A percentile compares a stretch with the other conserved stretches of the same genome.
Evolutionary conservation across 495 filamentous ascomycete genomes (phyloP).

Genomic region (Penicillium steckii): DNA sequence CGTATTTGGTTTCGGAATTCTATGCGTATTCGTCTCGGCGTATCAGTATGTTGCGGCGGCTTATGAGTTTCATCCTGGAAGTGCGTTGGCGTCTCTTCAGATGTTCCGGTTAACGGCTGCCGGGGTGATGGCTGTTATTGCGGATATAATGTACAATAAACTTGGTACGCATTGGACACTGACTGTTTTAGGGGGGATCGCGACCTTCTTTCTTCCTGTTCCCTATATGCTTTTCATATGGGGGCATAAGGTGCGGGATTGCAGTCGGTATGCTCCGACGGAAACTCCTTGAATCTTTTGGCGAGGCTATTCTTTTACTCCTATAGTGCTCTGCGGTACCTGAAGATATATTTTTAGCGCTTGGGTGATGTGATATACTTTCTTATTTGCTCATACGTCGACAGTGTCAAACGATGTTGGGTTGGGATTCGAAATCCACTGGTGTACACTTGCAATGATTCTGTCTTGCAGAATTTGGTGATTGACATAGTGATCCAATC

Average conservation of each 20-base stretch:
- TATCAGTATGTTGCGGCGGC: slow-evolving; percentile 52
- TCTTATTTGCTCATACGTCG: too few relatives aligned
- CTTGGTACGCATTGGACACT: slow-evolving; percentile 49
- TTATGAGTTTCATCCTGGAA: slow-evolving; percentile 39
- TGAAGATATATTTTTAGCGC: too few relatives aligned
- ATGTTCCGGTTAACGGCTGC: slow-evolving; percentile 44
- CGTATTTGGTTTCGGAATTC: slow-evolving; percentile 48
- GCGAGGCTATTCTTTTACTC: too few relatives aligned
- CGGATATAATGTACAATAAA: slow-evolving; percentile 45
- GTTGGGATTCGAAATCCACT: too few relatives aligned
- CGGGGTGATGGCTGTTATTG: slow-evolving; percentile 42
- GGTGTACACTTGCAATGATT: too few relatives aligned
- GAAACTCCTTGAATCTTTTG: background rate
- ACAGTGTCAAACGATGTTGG: too few relatives aligned
- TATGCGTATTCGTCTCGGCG: slow-evolving; percentile 42
- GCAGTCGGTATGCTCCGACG: slow-evolving; percentile 8
- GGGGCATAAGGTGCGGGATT: slow-evolving; percentile 2
- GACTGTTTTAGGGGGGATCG: slow-evolving; percentile 45
- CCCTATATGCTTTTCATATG: slow-evolving; percentile 39
- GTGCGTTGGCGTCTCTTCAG: slow-evolving; percentile 40
- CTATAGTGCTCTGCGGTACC: too few relatives aligned
- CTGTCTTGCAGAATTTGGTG: too few relatives aligned
- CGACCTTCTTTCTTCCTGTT: slow-evolving; percentile 44
- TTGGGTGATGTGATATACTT: too few relatives aligned
- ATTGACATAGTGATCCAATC: too few relatives aligned